These are phyloP conservation scores for Lipomyces lipofer DNA, from an alignment of 805 yeast species.

Conservation along the genomic window DNA sequence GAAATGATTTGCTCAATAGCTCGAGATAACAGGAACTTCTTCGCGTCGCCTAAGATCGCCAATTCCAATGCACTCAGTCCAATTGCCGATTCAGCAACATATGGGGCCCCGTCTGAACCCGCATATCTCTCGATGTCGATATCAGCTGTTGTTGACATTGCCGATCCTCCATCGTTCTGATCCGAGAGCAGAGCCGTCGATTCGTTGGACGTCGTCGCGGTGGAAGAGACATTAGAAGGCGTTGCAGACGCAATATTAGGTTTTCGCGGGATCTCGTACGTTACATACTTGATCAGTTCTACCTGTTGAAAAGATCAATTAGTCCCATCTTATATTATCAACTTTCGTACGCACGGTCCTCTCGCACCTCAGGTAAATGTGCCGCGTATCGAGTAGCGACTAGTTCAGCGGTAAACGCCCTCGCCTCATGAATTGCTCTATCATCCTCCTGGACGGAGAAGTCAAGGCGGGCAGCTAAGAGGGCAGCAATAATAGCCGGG, in stretches of 20 bases:
- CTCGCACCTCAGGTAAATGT: constrained; percentile 32
- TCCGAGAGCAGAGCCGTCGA: constrained; percentile 5
- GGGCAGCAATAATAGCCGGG: constrained; percentile 37
- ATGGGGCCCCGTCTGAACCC: constrained; percentile 19
- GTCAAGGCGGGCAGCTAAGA: constrained; percentile 36
- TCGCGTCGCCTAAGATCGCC: constrained; percentile 37
- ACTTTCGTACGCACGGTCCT: background rate
- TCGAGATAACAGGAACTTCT: constrained; percentile 36
- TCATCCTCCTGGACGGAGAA: constrained; percentile 34
- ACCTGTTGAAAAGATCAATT: background rate
- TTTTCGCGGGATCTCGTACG: constrained; percentile 27
- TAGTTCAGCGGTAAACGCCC: constrained; percentile 38
- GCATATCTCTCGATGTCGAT: constrained; percentile 26
- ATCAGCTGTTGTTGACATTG: constrained; percentile 10
- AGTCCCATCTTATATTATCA: background rate
- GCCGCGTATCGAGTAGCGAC: constrained; percentile 36
- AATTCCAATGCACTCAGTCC: constrained; percentile 35
- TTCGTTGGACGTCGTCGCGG: constrained; percentile 10
- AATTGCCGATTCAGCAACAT: constrained; percentile 30
- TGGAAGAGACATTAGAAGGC: constrained; percentile 2
- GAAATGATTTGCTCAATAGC: constrained; percentile 36
- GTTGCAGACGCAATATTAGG: background rate
- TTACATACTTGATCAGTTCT: constrained; percentile 23
- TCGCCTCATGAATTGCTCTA: constrained; percentile 35
- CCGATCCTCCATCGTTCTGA: background rate